A percentile compares a stretch with the other conserved stretches of the same genome.
Evolutionary conservation across 371 early-diverging fungal species (phyloP).

Genomic region (Mucor circinelloides): DNA sequence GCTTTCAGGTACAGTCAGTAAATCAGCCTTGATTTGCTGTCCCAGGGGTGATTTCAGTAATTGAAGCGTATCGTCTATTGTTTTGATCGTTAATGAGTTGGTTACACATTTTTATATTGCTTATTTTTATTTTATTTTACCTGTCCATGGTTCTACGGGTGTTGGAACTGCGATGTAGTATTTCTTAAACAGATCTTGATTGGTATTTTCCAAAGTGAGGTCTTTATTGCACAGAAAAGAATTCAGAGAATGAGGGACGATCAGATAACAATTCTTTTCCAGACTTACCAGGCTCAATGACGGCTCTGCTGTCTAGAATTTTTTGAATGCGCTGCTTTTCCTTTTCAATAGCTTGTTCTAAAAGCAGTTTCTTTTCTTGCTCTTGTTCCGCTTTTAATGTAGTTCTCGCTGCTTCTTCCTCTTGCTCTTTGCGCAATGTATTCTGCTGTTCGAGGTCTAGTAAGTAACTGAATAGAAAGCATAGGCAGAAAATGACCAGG

Average conservation of each 20-base stretch:
- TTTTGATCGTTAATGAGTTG: neutral
- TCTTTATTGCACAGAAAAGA: slow-evolving; percentile 4
- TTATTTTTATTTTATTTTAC: slow-evolving; percentile 8
- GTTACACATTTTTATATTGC: neutral
- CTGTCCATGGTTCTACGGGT: slow-evolving; percentile 26
- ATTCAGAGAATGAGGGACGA: neutral
- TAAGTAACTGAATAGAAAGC: slow-evolving; percentile 20
- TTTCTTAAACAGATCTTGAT: slow-evolving; percentile 11
- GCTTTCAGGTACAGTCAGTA: slow-evolving; percentile 28
- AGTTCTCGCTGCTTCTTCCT: slow-evolving; percentile 9
- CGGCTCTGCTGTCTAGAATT: slow-evolving; percentile 18
- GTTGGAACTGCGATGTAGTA: slow-evolving; percentile 28
- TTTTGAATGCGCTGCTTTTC: slow-evolving; percentile 12
- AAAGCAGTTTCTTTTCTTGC: slow-evolving; percentile 7
- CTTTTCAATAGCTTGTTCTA: slow-evolving; percentile 9
- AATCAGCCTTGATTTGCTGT: slow-evolving; percentile 19
- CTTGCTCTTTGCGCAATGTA: slow-evolving; percentile 19
- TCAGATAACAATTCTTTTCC: neutral
- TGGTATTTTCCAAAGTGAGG: slow-evolving; percentile 18
- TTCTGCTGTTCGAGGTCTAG: slow-evolving; percentile 20
- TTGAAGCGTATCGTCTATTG: slow-evolving; percentile 14
- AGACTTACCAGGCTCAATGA: slow-evolving; percentile 26
- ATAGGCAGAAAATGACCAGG: slow-evolving; percentile 8
- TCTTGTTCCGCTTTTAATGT: slow-evolving; percentile 7
- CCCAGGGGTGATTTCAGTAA: slow-evolving; percentile 29